Evolutionary conservation across 192 early-diverging fungal genomes (phyloP).

Genomic region (Coemansia sp.): DNA sequence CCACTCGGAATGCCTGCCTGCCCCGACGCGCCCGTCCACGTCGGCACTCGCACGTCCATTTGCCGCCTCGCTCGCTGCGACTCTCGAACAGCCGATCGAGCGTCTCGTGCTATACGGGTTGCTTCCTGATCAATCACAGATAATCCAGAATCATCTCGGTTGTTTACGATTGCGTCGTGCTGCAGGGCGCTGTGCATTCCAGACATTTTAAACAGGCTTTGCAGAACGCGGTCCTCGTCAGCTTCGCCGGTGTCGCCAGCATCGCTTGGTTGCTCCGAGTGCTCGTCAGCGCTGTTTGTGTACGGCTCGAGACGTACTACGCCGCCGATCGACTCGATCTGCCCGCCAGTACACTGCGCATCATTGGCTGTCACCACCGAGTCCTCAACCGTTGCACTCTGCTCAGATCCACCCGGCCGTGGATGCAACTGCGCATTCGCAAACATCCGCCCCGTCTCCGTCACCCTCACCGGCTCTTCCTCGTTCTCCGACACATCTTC

Average conservation of each 20-base stretch:
- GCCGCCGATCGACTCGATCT: constrained; percentile 25
- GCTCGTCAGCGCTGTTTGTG: constrained; percentile 3
- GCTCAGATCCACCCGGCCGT: neutral
- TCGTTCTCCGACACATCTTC: neutral
- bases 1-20: constrained; percentile 40
- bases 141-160: constrained; percentile 58
- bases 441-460: constrained; percentile 88
- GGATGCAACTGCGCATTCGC: constrained; percentile 64
- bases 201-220: constrained; percentile 76
- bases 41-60: constrained; percentile 70
- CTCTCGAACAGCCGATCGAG: constrained; percentile 71
- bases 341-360: neutral
- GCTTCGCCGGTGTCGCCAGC: neutral
- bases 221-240: constrained; percentile 70
- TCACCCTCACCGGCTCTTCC: constrained; percentile 26
- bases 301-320: constrained; percentile 34
- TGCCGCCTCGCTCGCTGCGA: constrained; percentile 66
- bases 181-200: constrained; percentile 87
- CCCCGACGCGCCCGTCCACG: constrained; percentile 89
- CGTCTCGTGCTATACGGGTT: constrained; percentile 72
- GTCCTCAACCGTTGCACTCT: neutral
- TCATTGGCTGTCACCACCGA: neutral
- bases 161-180: constrained; percentile 87
- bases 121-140: constrained; percentile 80
- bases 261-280: neutral